Evolutionary conservation across 2,329 filamentous ascomycete species (phyloP).

Genomic region (Claviceps pusilla): DNA sequence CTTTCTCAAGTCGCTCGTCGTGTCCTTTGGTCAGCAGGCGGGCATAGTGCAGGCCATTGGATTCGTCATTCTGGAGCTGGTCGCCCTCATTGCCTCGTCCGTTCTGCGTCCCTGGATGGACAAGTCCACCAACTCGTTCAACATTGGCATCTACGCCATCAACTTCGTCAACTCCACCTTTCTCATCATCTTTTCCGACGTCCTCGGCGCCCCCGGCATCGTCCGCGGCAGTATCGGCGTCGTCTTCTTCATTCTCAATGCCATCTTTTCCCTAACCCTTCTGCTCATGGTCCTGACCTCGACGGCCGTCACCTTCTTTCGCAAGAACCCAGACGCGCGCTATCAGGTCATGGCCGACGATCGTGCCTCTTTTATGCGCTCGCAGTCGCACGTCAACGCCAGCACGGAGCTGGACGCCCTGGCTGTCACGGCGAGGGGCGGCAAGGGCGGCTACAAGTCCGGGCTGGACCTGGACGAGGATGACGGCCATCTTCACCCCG

Average conservation of each 20-base stretch:
- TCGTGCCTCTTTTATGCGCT: slow-evolving; percentile 92
- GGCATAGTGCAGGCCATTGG: slow-evolving; percentile 65
- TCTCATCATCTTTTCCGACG: slow-evolving; percentile 69
- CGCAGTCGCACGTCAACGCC: slow-evolving; percentile 57
- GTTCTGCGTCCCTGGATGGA: slow-evolving; percentile 95
- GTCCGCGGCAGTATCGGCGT: slow-evolving; percentile 80
- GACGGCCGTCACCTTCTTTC: slow-evolving; percentile 52
- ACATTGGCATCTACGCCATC: slow-evolving; percentile 75
- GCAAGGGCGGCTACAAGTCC: slow-evolving; percentile 26
- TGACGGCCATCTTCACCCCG: slow-evolving; percentile 24
- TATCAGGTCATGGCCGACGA: slow-evolving; percentile 95
- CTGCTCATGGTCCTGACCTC: slow-evolving; percentile 59
- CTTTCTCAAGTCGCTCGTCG: slow-evolving; percentile 75
- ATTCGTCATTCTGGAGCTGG: slow-evolving; percentile 70
- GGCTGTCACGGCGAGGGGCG: slow-evolving; percentile 77
- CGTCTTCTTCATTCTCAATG: slow-evolving; percentile 76
- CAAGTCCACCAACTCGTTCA: slow-evolving; percentile 92
- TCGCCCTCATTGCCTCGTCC: slow-evolving; percentile 58
- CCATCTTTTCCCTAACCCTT: slow-evolving; percentile 64
- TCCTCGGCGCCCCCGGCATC: slow-evolving; percentile 69
- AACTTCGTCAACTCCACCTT: slow-evolving; percentile 86
- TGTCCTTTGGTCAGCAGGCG: slow-evolving; percentile 60
- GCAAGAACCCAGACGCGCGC: slow-evolving; percentile 82
- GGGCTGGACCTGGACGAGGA: slow-evolving; percentile 27
- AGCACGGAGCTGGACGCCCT: slow-evolving; percentile 81